phyloP scores from a whole-genome alignment of 495 filamentous ascomycete species.

The Annulohypoxylon moriforme region DNA sequence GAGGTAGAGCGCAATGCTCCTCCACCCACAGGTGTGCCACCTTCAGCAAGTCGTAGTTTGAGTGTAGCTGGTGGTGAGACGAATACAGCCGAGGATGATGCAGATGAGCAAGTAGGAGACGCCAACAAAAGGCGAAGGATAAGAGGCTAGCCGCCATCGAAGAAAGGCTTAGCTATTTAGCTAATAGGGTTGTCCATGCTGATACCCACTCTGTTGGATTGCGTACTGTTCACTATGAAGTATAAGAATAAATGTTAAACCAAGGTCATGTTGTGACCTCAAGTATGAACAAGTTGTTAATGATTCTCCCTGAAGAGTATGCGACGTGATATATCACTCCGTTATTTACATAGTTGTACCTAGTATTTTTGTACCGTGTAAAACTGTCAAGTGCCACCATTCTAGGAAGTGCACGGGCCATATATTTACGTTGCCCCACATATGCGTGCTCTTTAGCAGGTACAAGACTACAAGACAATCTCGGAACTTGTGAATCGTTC shows the following conservation, averaged over 20 bases:
- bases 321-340: neutral
- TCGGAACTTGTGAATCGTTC: neutral
- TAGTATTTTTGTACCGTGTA: neutral
- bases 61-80: slow-evolving; percentile 44
- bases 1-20: slow-evolving; percentile 49
- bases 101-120: slow-evolving; percentile 44
- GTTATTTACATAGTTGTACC: neutral
- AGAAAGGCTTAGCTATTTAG: neutral
- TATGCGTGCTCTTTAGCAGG: slow-evolving; percentile 28
- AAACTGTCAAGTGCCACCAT: neutral
- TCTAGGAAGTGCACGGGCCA: slow-evolving; percentile 1
- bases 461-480: neutral
- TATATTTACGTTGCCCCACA: slow-evolving; percentile 16
- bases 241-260: slow-evolving; percentile 7
- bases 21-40: slow-evolving; percentile 32
- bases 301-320: neutral
- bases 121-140: slow-evolving; percentile 44
- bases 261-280: slow-evolving; percentile 10
- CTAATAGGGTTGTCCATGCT: neutral
- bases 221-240: slow-evolving; percentile 13
- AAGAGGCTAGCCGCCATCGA: slow-evolving; percentile 38
- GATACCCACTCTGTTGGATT: neutral
- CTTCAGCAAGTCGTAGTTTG: slow-evolving; percentile 45
- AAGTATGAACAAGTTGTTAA: neutral
- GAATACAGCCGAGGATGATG: slow-evolving; percentile 45